Base-by-base conservation (phyloP, 2,329 filamentous ascomycete genomes). In the Fusarium gaditjirri region DNA sequence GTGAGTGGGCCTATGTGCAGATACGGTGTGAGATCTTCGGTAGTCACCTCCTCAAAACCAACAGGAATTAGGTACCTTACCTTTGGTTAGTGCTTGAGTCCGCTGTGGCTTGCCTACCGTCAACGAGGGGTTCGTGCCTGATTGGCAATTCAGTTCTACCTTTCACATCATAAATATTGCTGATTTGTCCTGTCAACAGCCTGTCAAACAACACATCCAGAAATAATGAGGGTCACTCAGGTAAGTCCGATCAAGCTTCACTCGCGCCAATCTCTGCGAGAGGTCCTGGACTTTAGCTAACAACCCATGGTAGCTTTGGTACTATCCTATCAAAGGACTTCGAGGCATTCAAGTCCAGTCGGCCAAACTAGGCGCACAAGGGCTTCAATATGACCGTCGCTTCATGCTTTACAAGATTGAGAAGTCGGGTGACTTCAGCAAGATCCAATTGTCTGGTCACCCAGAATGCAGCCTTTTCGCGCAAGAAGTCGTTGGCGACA, bases 241-340 rank as follows among this genome's bases (percentile, higher is more conserved):
- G 78, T 79, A 73, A 70, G 68, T 35, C 21, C 12, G 67, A 19
- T 25, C 7, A 49, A 27, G 23, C 6, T 31, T 57, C 35, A 42
- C 14, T 39, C 9, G 13, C 29, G 25, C n/a, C 35, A 8, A 39
- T 43, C 10, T 38, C 36, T 29, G 11, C 16, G 33, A 52, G n/a
- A 33, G 11, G n/a, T 14, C 29, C n/a, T 35, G 29, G n/a, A 25
- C 1, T 35, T 56, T 52, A 39, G n/a, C 61, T 74, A 19, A 73
- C 19, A 61, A 31, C 27, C 13, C 14, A 47, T 29, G 23, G 16
- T 57, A 83, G 80, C 85, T 94, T 39, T 93, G 91, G 80, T 85
- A 92, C 52, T 93, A 94, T 79, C 92, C 92, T 44, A 90, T 94
- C 81, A 94, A 94, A 78, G 91, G 87, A 12, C 86, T 94, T n/a